Conservation (phyloP, 2,329 filamentous ascomycete species). For the Ilyonectria robusta region DNA sequence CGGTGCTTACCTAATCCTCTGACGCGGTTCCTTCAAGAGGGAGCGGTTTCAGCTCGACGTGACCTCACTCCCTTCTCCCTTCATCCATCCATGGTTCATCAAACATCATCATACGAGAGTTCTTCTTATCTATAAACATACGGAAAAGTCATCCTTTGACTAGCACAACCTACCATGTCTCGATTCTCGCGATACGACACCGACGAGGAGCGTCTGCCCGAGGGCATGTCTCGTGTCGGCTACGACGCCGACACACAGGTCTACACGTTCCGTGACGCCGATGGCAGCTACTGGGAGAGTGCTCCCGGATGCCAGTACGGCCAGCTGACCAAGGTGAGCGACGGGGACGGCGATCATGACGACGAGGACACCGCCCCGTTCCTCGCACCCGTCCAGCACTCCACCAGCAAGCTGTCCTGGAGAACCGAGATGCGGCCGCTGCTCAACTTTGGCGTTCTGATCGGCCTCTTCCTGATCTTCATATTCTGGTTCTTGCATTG, state of each 20-base stretch:
- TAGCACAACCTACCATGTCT: constrained; percentile 50
- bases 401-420: constrained; percentile 58
- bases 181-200: constrained; percentile 60
- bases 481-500: constrained; percentile 64
- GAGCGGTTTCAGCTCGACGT: constrained; percentile 4
- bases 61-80: neutral
- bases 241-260: constrained; percentile 70
- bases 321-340: constrained; percentile 57
- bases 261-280: constrained; percentile 66
- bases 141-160: neutral
- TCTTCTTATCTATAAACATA: constrained; percentile 6
- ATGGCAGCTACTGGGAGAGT: constrained; percentile 66
- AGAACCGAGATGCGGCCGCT: constrained; percentile 68
- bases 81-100: neutral
- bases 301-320: constrained; percentile 66
- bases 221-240: constrained; percentile 67
- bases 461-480: constrained; percentile 64
- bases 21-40: constrained; percentile 24
- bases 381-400: constrained; percentile 40
- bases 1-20: constrained; percentile 28
- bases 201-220: constrained; percentile 67
- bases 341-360: constrained; percentile 39
- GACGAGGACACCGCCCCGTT: constrained; percentile 52
- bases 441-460: constrained; percentile 70
- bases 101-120: neutral